A percentile compares a stretch with the other conserved stretches of the same genome.
These are phyloP conservation scores for Amanita muscaria DNA, from an alignment of 768 basidiomycete species.

Conservation along the genomic window DNA sequence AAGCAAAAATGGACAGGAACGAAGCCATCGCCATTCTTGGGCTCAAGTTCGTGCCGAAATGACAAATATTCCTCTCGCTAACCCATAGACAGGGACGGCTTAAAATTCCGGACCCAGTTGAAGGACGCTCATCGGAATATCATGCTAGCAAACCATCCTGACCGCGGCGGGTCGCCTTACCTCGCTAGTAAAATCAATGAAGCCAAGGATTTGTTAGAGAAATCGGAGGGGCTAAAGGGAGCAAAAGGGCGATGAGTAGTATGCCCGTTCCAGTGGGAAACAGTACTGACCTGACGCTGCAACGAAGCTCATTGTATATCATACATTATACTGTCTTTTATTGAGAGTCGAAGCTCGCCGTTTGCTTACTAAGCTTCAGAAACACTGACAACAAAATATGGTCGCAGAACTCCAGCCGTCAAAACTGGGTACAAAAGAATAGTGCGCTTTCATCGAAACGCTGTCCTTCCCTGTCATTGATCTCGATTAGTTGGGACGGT, in stretches of 20 bases:
- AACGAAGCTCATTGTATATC: not conserved
- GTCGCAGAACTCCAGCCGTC: constrained; percentile 53
- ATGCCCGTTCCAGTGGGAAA: not conserved
- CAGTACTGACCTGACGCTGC: too few relatives aligned
- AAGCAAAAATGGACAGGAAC: constrained; percentile 89
- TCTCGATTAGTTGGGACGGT: constrained; percentile 56
- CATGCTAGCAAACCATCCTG: constrained; percentile 98
- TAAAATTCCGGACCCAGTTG: constrained; percentile 61
- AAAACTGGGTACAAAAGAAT: constrained; percentile 68
- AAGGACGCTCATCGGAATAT: constrained; percentile 96
- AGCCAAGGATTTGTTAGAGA: constrained; percentile 88
- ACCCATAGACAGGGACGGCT: constrained; percentile 58
- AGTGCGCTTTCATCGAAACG: constrained; percentile 38
- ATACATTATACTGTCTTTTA: constrained; percentile 7
- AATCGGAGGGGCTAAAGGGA: constrained; percentile 51
- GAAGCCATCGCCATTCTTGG: constrained; percentile 91
- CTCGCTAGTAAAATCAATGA: constrained; percentile 98
- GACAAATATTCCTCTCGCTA: constrained; percentile 2
- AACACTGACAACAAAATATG: constrained; percentile 17
- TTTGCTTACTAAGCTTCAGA: constrained; percentile 22
- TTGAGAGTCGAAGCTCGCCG: not conserved
- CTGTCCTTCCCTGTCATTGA: constrained; percentile 3
- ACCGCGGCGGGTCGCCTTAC: constrained; percentile 97
- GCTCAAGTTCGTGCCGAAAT: constrained; percentile 58
- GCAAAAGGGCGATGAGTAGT: constrained; percentile 1